Evolutionary conservation across 805 yeast species (phyloP).

Genomic region (Diddensiella caesifluorescens): DNA sequence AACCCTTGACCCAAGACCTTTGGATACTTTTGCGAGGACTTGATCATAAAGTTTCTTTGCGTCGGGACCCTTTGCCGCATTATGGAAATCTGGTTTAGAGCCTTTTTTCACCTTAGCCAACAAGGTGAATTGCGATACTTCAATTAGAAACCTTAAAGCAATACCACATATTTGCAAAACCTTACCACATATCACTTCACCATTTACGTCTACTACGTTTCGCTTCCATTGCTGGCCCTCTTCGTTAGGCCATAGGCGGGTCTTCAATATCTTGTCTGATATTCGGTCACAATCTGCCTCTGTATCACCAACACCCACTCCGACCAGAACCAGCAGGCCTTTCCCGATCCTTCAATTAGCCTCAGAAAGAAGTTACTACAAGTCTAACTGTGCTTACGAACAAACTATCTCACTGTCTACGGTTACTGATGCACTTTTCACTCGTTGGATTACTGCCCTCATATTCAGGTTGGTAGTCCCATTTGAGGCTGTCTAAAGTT

Average conservation of each 20-base stretch:
- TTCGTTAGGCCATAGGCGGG: slow-evolving; percentile 70
- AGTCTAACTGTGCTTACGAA: slow-evolving; percentile 34
- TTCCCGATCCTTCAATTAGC: slow-evolving; percentile 43
- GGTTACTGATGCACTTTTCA: slow-evolving; percentile 80
- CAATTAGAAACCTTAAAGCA: too few relatives aligned
- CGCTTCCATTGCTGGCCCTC: slow-evolving; percentile 71
- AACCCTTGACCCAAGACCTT: slow-evolving; percentile 45
- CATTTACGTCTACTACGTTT: slow-evolving; percentile 56
- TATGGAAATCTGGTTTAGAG: slow-evolving; percentile 90
- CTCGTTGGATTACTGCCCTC: slow-evolving; percentile 90
- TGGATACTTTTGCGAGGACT: slow-evolving; percentile 36
- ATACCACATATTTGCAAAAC: slow-evolving; percentile 4
- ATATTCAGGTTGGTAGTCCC: slow-evolving; percentile 34
- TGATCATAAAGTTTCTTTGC: slow-evolving; percentile 45
- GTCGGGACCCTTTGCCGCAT: slow-evolving; percentile 73
- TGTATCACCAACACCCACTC: slow-evolving; percentile 75
- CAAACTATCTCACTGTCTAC: slow-evolving; percentile 72
- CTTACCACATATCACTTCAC: slow-evolving; percentile 63
- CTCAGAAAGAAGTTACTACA: slow-evolving; percentile 13
- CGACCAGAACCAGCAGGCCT: slow-evolving; percentile 80
- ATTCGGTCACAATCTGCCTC: slow-evolving; percentile 63
- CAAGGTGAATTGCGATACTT: slow-evolving; percentile 81
- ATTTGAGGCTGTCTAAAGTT: too few relatives aligned
- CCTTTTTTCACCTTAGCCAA: slow-evolving; percentile 85
- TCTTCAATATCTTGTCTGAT: slow-evolving; percentile 57